Conservation (phyloP, 148 eudicot genomes). For the Chenopodium formosanum region DNA sequence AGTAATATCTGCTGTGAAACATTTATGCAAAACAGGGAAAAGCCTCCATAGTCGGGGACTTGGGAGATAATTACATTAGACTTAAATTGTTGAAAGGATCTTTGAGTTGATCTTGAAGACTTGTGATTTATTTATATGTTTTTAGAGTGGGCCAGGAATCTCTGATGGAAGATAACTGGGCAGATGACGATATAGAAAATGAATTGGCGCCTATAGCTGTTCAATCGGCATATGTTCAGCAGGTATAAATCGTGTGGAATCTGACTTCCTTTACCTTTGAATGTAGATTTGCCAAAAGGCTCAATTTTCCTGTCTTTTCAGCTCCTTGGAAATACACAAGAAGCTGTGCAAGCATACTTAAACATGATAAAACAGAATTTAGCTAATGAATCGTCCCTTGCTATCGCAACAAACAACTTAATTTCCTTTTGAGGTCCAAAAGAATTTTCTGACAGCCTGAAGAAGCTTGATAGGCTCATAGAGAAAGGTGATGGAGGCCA, state of each 20-base stretch:
- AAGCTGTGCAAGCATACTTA: constrained; percentile 53
- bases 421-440: constrained; percentile 70
- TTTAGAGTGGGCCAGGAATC: constrained; percentile 81
- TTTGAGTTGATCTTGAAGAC: not conserved
- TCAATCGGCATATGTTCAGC: constrained; percentile 81
- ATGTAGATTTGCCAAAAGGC: not conserved
- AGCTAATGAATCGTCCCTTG: constrained; percentile 68
- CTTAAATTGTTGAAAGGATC: not conserved
- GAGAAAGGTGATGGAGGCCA: constrained; percentile 55
- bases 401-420: constrained; percentile 71
- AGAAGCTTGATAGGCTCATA: constrained; percentile 48
- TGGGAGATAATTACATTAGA: no score
- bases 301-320: constrained; percentile 29
- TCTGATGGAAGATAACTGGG: constrained; percentile 74
- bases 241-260: constrained; percentile 43
- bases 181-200: constrained; percentile 80
- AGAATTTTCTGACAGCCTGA: constrained; percentile 63
- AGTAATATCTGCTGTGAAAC: not conserved
- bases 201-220: constrained; percentile 85
- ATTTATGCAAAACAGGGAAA: not conserved
- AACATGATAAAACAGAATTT: constrained; percentile 63
- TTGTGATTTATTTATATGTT: not conserved
- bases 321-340: constrained; percentile 76
- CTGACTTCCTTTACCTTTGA: constrained; percentile 3
- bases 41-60: not conserved